phyloP scores from a whole-genome alignment of 2,329 filamentous ascomycete species.

The Ophiosphaerella herpotricha region DNA sequence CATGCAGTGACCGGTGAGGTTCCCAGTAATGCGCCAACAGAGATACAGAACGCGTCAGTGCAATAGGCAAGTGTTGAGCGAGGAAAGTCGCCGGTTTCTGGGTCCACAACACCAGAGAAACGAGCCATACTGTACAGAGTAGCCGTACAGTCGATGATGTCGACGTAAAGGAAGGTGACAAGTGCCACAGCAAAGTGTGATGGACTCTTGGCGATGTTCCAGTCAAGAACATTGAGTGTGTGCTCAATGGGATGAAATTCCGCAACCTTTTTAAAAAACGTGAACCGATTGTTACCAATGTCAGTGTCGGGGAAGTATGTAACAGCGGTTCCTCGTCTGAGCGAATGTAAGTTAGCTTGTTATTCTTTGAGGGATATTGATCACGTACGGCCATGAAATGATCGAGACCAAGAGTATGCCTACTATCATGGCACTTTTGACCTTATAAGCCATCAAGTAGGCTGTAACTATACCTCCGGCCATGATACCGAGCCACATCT shows the following conservation, averaged over 20 bases:
- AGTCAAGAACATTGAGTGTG: constrained; percentile 73
- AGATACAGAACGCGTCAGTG: constrained; percentile 81
- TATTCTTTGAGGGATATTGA: not conserved
- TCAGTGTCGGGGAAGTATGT: constrained; percentile 78
- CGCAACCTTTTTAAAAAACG: constrained; percentile 86
- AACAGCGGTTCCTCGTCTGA: constrained; percentile 66
- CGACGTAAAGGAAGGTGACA: constrained; percentile 89
- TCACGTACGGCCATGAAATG: constrained; percentile 75
- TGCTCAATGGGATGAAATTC: constrained; percentile 76
- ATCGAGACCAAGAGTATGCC: constrained; percentile 83
- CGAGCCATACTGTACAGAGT: constrained; percentile 89
- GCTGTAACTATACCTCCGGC: constrained; percentile 80
- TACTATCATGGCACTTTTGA: constrained; percentile 83
- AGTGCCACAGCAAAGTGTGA: constrained; percentile 80
- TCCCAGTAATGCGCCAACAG: constrained; percentile 78
- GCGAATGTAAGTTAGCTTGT: constrained; percentile 19
- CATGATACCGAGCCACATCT: constrained; percentile 87
- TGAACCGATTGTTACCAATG: constrained; percentile 70
- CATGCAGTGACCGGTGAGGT: constrained; percentile 80
- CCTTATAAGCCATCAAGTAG: constrained; percentile 79
- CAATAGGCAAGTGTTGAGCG: constrained; percentile 83
- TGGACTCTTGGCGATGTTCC: constrained; percentile 68
- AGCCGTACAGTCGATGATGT: constrained; percentile 85
- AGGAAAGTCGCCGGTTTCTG: constrained; percentile 82
- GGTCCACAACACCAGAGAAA: constrained; percentile 79